Base-by-base conservation (phyloP, 2,329 filamentous ascomycete species). In the Colletotrichum sp. region DNA sequence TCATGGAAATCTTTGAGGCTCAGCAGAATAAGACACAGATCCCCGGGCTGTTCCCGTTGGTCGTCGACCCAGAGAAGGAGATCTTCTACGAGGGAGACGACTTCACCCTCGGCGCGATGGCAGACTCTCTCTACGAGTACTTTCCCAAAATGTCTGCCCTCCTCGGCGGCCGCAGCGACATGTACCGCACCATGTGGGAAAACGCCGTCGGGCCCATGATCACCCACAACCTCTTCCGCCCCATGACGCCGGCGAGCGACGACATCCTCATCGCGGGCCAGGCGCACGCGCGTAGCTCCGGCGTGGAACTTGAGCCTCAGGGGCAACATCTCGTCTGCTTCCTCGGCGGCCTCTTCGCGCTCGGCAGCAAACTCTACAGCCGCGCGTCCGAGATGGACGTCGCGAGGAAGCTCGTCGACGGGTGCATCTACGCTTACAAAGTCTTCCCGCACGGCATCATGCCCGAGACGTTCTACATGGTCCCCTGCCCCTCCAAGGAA, bases 31-130 rank as follows among this genome's bases (percentile, higher is more conserved):
- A 86, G 6, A 95, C 94, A 0, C 86, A 84, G n/a, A 82, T 96
- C 8, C 94, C 94, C 0, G 94, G 95, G 4, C 88, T 97, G 86
- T 97, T 93, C 93, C 94, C 93, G 2, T 87, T 89, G 24, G 85
- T 86, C 64, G 83, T 96, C 64, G 89, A 95, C 81, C 88, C 82
- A 85, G 86, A 78, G 84, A 88, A 76, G 87, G 86, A 84, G 81
- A 84, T 79, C 77, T 85, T 86, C 47, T 71, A 83, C 15, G 78
- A 76, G 18, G 83, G 83, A 11, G 81, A 70, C 4, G 78, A 76
- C n/a, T 91, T 88, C 76, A 89, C 87, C 0, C 82, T 91, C 3
- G 90, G 90, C 18, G 90, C 86, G 2, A 80, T 87, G 47, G 85
- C 87, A 6, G 90, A 92, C 77, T 90, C 88, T 33, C 78, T 89